Evolutionary conservation across 108 stramenopile genomes (phyloP).

Genomic region (Conticribra weissflogii): DNA sequence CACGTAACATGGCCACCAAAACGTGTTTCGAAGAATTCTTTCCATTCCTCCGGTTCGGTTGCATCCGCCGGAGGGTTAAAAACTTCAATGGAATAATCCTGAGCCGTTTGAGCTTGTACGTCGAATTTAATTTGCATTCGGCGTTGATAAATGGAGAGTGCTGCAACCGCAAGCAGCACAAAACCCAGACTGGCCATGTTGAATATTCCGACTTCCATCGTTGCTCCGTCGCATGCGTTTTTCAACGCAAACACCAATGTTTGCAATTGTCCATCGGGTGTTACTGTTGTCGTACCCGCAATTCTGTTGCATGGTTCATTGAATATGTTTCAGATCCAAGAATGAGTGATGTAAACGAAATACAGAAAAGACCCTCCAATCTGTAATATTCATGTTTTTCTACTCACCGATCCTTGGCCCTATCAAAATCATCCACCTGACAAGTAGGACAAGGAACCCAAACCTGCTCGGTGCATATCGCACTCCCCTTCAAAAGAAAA

Average conservation of each 20-base stretch:
- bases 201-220: slow-evolving; percentile 52
- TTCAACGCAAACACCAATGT: slow-evolving; percentile 58
- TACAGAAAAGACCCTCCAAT: too few relatives aligned
- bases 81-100: slow-evolving; percentile 89
- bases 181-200: slow-evolving; percentile 69
- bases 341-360: too few relatives aligned
- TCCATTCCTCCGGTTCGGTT: slow-evolving; percentile 85
- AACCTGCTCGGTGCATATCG: slow-evolving; percentile 62
- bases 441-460: slow-evolving; percentile 67
- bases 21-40: slow-evolving; percentile 63
- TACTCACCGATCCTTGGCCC: slow-evolving; percentile 34
- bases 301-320: slow-evolving; percentile 24
- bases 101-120: slow-evolving; percentile 89
- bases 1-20: slow-evolving; percentile 74
- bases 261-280: slow-evolving; percentile 38
- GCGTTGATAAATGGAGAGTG: slow-evolving; percentile 57
- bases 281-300: slow-evolving; percentile 38
- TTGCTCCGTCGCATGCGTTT: slow-evolving; percentile 67
- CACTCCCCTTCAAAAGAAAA: slow-evolving; percentile 54
- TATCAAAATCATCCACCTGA: slow-evolving; percentile 30
- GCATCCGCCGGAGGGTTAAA: slow-evolving; percentile 85
- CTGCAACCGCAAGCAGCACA: slow-evolving; percentile 45
- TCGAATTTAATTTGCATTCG: slow-evolving; percentile 70
- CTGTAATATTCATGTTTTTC: too few relatives aligned
- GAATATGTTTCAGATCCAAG: too few relatives aligned